Evolutionary conservation across 345 rosid genomes (phyloP).

Genomic region (Acer negundo): DNA sequence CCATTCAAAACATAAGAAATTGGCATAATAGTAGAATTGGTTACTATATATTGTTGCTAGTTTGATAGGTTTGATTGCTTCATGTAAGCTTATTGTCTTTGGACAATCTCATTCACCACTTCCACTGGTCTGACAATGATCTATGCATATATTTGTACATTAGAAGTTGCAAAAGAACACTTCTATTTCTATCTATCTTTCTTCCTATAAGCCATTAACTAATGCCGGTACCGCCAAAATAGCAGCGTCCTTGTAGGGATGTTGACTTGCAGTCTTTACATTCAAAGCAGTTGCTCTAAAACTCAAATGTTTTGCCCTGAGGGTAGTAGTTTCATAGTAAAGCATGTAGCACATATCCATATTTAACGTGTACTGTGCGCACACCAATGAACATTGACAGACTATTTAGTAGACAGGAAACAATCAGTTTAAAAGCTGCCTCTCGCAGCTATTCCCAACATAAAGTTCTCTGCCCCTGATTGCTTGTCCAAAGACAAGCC

Average conservation of each 20-base stretch:
- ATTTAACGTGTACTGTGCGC: slow-evolving; percentile 2
- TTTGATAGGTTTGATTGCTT: background rate
- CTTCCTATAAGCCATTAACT: background rate
- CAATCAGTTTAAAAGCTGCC: background rate
- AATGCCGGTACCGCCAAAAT: background rate
- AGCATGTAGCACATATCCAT: slow-evolving; percentile 9
- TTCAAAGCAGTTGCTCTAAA: background rate
- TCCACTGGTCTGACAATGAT: slow-evolving; percentile 7
- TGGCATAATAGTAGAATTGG: background rate
- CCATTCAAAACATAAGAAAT: slow-evolving; percentile 15
- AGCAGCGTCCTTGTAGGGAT: background rate
- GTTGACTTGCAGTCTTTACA: background rate
- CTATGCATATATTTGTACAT: background rate
- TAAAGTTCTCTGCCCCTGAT: slow-evolving; percentile 1
- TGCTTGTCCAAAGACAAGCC: background rate
- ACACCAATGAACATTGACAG: background rate
- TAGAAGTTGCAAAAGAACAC: background rate
- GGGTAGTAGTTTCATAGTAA: background rate
- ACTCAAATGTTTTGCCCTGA: background rate
- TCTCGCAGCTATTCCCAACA: background rate
- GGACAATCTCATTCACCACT: slow-evolving; percentile 8
- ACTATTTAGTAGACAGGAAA: background rate
- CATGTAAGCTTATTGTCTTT: background rate
- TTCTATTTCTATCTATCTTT: background rate
- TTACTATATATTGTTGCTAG: slow-evolving; percentile 1